phyloP scores from a whole-genome alignment of 768 basidiomycete genomes.

The Ephemerocybe angulata region DNA sequence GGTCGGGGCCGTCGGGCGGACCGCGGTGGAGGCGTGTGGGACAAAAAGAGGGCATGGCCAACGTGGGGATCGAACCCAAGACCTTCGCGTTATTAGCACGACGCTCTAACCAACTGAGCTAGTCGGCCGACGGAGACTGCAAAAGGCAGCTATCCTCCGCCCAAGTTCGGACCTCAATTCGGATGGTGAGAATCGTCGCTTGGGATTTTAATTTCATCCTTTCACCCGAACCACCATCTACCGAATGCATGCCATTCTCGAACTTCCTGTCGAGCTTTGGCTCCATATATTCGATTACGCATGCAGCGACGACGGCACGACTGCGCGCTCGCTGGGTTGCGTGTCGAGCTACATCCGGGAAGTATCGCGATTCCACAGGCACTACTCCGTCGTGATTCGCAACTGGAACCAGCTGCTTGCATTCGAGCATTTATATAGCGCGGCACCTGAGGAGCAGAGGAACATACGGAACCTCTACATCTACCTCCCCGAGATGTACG shows the following conservation, averaged over 20 bases:
- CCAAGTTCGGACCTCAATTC: neutral
- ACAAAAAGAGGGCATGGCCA: slow-evolving; percentile 10
- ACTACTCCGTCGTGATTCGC: neutral
- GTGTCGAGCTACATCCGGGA: neutral
- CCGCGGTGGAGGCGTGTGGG: neutral
- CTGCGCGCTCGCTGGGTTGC: neutral
- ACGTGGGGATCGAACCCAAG: slow-evolving; percentile 39
- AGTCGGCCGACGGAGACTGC: slow-evolving; percentile 48
- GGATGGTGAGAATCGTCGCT: no score
- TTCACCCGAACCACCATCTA: neutral
- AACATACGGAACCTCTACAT: neutral
- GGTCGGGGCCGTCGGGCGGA: no score
- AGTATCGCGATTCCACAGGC: neutral
- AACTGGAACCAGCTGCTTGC: neutral
- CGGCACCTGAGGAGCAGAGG: neutral
- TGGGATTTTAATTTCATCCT: neutral
- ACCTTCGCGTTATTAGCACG: slow-evolving; percentile 76
- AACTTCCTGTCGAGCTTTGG: neutral
- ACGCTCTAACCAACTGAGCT: slow-evolving; percentile 87
- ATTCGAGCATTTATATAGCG: neutral
- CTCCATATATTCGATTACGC: neutral
- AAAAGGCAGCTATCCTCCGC: neutral
- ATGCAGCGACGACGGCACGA: neutral
- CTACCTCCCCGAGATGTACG: neutral
- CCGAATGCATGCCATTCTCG: neutral